A percentile compares a stretch with the other conserved stretches of the same genome.
Evolutionary conservation across 352 stramenopile species (phyloP).

Genomic region (Phytopythium litorale): DNA sequence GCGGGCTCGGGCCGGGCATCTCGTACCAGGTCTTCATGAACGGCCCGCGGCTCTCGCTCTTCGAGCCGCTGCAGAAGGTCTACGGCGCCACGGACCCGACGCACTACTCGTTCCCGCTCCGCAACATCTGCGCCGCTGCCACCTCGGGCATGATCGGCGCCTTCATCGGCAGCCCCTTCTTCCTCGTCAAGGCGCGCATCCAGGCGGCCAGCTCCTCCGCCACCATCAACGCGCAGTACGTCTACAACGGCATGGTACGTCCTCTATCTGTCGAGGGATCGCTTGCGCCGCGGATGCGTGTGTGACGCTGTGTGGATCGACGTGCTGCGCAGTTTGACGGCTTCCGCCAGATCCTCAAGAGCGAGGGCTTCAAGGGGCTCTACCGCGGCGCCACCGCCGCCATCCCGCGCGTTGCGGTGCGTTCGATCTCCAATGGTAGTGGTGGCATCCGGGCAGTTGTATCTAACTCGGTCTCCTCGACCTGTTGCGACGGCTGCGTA

Average conservation of each 20-base stretch:
- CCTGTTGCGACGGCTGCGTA: constrained; percentile 12
- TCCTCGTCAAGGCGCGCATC: constrained; percentile 82
- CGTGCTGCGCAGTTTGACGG: constrained; percentile 54
- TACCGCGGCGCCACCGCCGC: constrained; percentile 74
- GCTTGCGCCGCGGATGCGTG: background rate
- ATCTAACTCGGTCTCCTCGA: background rate
- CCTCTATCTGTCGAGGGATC: background rate
- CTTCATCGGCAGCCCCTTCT: constrained; percentile 79
- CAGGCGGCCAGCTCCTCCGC: constrained; percentile 70
- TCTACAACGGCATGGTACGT: constrained; percentile 78
- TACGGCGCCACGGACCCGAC: constrained; percentile 80
- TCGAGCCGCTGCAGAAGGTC: constrained; percentile 73
- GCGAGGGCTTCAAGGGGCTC: constrained; percentile 63
- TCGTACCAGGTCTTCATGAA: constrained; percentile 86
- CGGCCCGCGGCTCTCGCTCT: constrained; percentile 67
- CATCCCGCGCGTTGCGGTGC: constrained; percentile 73
- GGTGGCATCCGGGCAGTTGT: background rate
- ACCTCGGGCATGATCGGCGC: constrained; percentile 78
- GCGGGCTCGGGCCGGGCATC: constrained; percentile 71
- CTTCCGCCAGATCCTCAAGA: constrained; percentile 69
- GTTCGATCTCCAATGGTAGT: constrained; percentile 1
- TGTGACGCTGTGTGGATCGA: constrained; percentile 2
- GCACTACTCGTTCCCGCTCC: constrained; percentile 62
- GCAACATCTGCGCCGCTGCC: constrained; percentile 69
- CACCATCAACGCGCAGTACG: constrained; percentile 81